Conservation (phyloP, 2,329 filamentous ascomycete species). For the Cercospora sp. region DNA sequence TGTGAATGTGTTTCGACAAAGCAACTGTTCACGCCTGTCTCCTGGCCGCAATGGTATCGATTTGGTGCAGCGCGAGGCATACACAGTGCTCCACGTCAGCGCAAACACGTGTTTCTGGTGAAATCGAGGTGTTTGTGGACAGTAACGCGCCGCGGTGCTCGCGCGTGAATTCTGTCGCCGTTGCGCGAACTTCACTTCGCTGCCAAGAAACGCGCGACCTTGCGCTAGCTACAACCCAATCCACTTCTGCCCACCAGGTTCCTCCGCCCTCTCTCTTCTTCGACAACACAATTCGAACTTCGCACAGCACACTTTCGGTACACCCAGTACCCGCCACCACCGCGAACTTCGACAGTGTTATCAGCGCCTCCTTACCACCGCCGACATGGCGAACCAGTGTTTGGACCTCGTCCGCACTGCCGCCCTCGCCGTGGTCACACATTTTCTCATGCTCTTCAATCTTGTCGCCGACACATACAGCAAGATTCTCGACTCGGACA, state of each 20-base stretch:
- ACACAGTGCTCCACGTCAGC: not conserved
- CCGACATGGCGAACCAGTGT: not conserved
- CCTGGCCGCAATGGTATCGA: not conserved
- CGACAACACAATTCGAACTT: constrained; percentile 1
- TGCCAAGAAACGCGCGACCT: not conserved
- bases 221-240: not conserved
- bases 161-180: not conserved
- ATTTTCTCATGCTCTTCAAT: not conserved
- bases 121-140: not conserved
- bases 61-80: not conserved
- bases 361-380: not conserved
- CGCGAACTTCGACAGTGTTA: not conserved
- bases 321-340: not conserved
- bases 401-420: not conserved
- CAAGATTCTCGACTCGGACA: not conserved
- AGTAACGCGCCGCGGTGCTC: not conserved
- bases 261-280: not conserved
- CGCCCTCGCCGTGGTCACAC: not conserved
- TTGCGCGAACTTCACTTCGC: not conserved
- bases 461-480: not conserved
- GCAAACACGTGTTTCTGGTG: not conserved
- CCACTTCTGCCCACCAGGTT: not conserved
- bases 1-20: not conserved
- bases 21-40: not conserved
- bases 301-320: not conserved